These are phyloP conservation scores for Exophiala bonariae DNA, from an alignment of 2,329 filamentous ascomycete genomes.

Conservation along the genomic window DNA sequence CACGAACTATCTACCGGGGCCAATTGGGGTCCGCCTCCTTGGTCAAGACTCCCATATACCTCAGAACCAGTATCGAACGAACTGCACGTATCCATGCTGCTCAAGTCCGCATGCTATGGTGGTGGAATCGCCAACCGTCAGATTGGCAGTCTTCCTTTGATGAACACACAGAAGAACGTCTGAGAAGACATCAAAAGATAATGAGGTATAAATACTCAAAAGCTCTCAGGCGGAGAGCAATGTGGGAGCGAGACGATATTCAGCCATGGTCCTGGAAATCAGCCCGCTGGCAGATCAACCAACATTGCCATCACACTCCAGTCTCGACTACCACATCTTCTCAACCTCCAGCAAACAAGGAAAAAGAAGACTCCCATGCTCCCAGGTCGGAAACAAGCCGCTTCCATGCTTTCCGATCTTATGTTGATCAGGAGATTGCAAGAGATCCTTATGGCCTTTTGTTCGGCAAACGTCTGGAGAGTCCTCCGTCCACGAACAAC, in stretches of 20 bases:
- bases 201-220: conserved; percentile 28
- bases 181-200: conserved; percentile 23
- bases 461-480: conserved; percentile 38
- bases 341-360: conserved; percentile 7
- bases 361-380: conserved; percentile 5
- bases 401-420: conserved; percentile 38
- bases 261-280: conserved; percentile 13
- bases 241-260: conserved; percentile 26
- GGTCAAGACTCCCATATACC: conserved; percentile 5
- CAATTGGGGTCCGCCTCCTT: neutral
- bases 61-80: conserved; percentile 10
- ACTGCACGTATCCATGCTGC: conserved; percentile 2
- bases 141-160: conserved; percentile 12
- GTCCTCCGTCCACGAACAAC: conserved; percentile 19
- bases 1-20: neutral
- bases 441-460: conserved; percentile 41
- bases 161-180: conserved; percentile 23
- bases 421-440: conserved; percentile 35
- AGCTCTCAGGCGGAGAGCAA: conserved; percentile 18
- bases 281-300: conserved; percentile 4
- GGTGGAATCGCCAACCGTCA: conserved; percentile 23
- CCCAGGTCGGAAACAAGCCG: conserved; percentile 17
- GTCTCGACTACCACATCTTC: conserved; percentile 11
- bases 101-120: conserved; percentile 26
- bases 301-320: conserved; percentile 15